A percentile compares a stretch with the other conserved stretches of the same genome.
phyloP scores from a whole-genome alignment of 495 filamentous ascomycete genomes.

The Neurospora sp. region DNA sequence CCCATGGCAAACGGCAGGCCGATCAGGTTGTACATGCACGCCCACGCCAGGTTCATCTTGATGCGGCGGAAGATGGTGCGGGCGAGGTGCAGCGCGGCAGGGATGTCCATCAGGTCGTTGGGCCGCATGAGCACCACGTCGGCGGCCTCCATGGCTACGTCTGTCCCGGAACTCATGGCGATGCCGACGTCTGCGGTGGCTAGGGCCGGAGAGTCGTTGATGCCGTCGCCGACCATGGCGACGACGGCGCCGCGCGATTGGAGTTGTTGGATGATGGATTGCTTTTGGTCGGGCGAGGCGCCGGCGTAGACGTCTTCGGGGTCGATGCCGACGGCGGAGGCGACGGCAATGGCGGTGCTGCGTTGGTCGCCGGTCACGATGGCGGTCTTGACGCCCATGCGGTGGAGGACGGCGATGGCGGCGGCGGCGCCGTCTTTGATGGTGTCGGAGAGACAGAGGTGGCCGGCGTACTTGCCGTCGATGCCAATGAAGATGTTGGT shows the following conservation, averaged over 20 bases:
- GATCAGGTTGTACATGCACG: slow-evolving; percentile 83
- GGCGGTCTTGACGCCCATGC: slow-evolving; percentile 74
- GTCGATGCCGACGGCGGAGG: slow-evolving; percentile 72
- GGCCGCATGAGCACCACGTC: slow-evolving; percentile 93
- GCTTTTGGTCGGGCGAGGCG: slow-evolving; percentile 81
- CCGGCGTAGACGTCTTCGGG: slow-evolving; percentile 65
- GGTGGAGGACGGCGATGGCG: slow-evolving; percentile 69
- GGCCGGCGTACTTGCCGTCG: slow-evolving; percentile 66
- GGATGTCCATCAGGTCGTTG: slow-evolving; percentile 83
- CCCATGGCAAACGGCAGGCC: slow-evolving; percentile 97
- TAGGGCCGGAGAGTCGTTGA: slow-evolving; percentile 96
- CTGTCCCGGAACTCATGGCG: slow-evolving; percentile 82
- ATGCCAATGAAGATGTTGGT: slow-evolving; percentile 91
- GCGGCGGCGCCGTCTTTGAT: slow-evolving; percentile 83
- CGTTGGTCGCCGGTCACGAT: slow-evolving; percentile 92
- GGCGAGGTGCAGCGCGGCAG: slow-evolving; percentile 72
- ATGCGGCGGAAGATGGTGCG: slow-evolving; percentile 84
- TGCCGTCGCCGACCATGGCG: slow-evolving; percentile 97
- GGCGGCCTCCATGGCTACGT: slow-evolving; percentile 96
- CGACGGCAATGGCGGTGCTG: slow-evolving; percentile 72
- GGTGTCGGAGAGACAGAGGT: slow-evolving; percentile 75
- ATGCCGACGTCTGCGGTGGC: slow-evolving; percentile 91
- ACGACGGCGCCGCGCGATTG: slow-evolving; percentile 65
- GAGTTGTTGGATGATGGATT: slow-evolving; percentile 66
- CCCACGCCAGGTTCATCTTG: slow-evolving; percentile 87